Base-by-base conservation (phyloP, 495 filamentous ascomycete genomes). In the Penicillium samsonianum region DNA sequence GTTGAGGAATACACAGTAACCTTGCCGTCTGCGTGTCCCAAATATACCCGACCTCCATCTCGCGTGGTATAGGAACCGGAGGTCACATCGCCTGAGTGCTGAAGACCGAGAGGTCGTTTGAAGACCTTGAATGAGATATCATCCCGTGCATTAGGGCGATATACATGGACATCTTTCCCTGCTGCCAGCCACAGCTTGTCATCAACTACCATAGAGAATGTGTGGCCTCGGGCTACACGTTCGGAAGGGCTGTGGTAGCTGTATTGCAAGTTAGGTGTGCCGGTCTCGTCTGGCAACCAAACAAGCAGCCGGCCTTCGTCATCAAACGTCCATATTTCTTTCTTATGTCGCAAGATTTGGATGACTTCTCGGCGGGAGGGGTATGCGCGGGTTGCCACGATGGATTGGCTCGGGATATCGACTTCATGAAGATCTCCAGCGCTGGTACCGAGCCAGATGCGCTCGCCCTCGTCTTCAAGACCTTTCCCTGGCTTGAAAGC, bases 281-380 rank as follows among this genome's bases (percentile, higher is more conserved):
- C 91, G 11, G 80, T 80, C 43, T 86, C 83, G 69, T 93, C 90
- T 19, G 92, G 87, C 8, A 82, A 82, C 94, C 94, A 98, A 20
- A 98, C 83, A 57, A 90, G 84, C 20, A 98, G 77, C 38, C 88
- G 91, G 12, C 94, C 94, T 60, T 89, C 86, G 55, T 96, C 92
- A 72, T 98, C 95, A 14, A 98, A 63, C 2, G 92, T 91, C 94
- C 94, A 98, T 77, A 98, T 86, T 60, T 96, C 88, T 62, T 91
- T 90, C 57, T 84, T 87, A 72, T 92, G 86, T 48, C 93, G 86
- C 58, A 88, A 84, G 19, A 98, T 96, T 67, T 87, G 92, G 56
- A 92, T 84, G 54, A 98, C 83, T 64, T 96, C 90, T 46, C 87
- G 79, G 31, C 92, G 86, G 1, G 85, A 85, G 58, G 97, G 94